Conservation (phyloP, 1,284 basidiomycete species). For the Chondrostereum purpureum region DNA sequence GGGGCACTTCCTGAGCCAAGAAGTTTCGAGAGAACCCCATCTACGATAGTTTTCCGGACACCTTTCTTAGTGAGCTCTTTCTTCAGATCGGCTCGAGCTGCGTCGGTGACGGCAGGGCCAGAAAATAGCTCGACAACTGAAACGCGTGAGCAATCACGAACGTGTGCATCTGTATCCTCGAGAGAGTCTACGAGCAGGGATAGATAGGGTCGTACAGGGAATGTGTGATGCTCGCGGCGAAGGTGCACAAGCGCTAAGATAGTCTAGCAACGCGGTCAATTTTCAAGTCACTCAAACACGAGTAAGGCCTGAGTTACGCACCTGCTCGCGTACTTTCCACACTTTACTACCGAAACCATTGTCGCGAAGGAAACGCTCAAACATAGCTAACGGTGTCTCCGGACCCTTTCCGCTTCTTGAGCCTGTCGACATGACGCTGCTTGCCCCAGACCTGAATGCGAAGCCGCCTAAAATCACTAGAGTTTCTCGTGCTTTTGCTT, state of each 20-base stretch:
- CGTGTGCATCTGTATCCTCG: constrained; percentile 86
- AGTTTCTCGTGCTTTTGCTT: constrained; percentile 71
- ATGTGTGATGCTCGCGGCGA: constrained; percentile 57
- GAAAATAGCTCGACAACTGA: constrained; percentile 84
- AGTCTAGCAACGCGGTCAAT: constrained; percentile 33
- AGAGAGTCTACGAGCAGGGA: constrained; percentile 76
- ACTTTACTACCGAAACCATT: constrained; percentile 70
- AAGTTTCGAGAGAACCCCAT: constrained; percentile 59
- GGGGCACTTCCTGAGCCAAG: constrained; percentile 38
- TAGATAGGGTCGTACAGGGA: constrained; percentile 83
- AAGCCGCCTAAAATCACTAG: constrained; percentile 66
- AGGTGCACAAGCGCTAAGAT: constrained; percentile 64
- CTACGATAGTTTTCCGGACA: constrained; percentile 82
- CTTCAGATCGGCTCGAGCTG: constrained; percentile 88
- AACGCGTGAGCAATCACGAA: constrained; percentile 79
- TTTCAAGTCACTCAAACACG: constrained; percentile 8
- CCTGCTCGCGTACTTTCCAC: constrained; percentile 80
- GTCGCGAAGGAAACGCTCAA: constrained; percentile 74
- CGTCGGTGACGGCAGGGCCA: constrained; percentile 72
- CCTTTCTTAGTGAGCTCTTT: constrained; percentile 82
- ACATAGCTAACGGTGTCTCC: constrained; percentile 70
- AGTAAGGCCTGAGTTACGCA: constrained; percentile 26
- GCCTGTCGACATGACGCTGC: constrained; percentile 32
- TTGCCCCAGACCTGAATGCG: constrained; percentile 54
- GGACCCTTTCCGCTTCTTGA: constrained; percentile 63